These are phyloP conservation scores for Elongisporangium undulatum DNA, from an alignment of 352 stramenopile genomes.

Conservation along the genomic window DNA sequence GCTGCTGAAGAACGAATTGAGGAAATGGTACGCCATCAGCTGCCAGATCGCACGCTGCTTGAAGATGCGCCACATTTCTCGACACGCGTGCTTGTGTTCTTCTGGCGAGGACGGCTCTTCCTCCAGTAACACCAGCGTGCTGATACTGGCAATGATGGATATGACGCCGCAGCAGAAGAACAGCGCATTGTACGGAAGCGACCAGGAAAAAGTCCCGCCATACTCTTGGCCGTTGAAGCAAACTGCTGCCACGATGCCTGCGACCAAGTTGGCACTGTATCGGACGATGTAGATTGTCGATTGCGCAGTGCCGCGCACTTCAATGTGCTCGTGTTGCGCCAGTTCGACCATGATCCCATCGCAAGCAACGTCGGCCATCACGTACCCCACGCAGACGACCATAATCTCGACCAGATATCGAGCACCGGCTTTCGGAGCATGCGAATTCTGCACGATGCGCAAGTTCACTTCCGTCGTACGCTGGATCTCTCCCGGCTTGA, in stretches of 20 bases:
- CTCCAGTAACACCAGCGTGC: conserved; percentile 38
- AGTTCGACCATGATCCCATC: conserved; percentile 71
- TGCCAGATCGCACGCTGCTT: conserved; percentile 71
- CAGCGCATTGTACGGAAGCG: conserved; percentile 38
- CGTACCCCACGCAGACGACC: conserved; percentile 53
- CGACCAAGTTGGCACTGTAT: conserved; percentile 39
- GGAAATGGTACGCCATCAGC: conserved; percentile 60
- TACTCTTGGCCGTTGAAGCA: conserved; percentile 62
- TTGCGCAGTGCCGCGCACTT: conserved; percentile 51
- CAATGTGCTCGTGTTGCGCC: conserved; percentile 62
- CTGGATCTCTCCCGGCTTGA: conserved; percentile 47
- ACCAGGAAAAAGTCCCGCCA: conserved; percentile 56
- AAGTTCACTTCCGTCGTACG: conserved; percentile 33
- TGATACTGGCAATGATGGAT: conserved; percentile 24
- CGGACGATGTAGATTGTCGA: conserved; percentile 67
- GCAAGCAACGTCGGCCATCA: conserved; percentile 62
- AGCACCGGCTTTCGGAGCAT: conserved; percentile 35
- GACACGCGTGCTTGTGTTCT: conserved; percentile 28
- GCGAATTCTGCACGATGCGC: conserved; percentile 37
- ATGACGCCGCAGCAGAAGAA: conserved; percentile 51
- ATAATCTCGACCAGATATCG: conserved; percentile 60
- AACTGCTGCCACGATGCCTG: conserved; percentile 41
- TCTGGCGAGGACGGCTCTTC: conserved; percentile 30
- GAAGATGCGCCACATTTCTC: conserved; percentile 66
- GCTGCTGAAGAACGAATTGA: conserved; percentile 58